Percentiles rank a stretch among this genome's conserved stretches.
Conservation (phyloP, 2,329 filamentous ascomycete species). For the Metarhizium guizhouense region DNA sequence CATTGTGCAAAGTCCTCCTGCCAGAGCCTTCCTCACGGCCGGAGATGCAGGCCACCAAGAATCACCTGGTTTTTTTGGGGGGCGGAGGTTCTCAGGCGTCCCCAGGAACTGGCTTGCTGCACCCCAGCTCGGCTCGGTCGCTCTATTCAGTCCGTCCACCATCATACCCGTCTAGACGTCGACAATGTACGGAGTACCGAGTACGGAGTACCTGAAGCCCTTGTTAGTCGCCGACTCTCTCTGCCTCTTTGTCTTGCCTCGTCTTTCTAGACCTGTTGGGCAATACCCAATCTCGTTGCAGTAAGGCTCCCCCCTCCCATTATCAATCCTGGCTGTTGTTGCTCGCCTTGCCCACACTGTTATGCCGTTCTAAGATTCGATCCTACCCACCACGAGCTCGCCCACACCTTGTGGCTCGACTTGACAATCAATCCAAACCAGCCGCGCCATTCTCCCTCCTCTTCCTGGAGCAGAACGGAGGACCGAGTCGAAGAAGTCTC, state of each 20-base stretch:
- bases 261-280: constrained; percentile 1
- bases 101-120: constrained; percentile 2
- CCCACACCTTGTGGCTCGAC: constrained; percentile 4
- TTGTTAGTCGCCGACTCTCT: constrained; percentile 5
- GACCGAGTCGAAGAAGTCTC: not conserved
- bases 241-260: constrained; percentile 3
- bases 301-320: constrained; percentile 2
- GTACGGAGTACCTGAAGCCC: not conserved
- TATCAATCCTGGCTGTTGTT: constrained; percentile 2
- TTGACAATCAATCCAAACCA: constrained; percentile 3
- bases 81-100: not conserved
- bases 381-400: constrained; percentile 8
- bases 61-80: no score
- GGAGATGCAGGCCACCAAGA: not conserved
- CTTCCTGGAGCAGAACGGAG: not conserved
- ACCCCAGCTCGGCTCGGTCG: constrained; percentile 1
- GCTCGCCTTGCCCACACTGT: constrained; percentile 1
- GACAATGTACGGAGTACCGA: not conserved
- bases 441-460: constrained; percentile 2
- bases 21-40: not conserved
- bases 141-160: not conserved
- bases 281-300: constrained; percentile 7
- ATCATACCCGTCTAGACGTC: not conserved
- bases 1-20: not conserved
- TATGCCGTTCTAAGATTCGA: constrained; percentile 9